Percentiles rank a stretch among this genome's conserved stretches.
Evolutionary conservation across 805 yeast genomes (phyloP).

Genomic region (Brettanomyces naardenensis): DNA sequence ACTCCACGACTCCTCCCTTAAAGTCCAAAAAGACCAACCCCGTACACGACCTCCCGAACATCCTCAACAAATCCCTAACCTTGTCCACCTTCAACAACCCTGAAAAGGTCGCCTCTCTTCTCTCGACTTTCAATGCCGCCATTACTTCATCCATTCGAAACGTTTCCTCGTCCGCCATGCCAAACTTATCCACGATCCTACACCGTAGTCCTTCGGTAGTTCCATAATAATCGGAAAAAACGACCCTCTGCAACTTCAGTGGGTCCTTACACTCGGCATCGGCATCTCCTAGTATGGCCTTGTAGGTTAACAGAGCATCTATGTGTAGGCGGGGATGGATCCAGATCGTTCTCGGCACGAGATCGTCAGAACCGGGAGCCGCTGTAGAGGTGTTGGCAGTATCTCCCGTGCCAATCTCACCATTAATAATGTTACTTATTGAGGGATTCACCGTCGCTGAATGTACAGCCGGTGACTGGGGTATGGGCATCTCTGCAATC

Average conservation of each 20-base stretch:
- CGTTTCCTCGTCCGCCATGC: constrained; percentile 2
- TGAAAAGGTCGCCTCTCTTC: constrained; percentile 10
- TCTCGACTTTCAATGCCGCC: constrained; percentile 11
- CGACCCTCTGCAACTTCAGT: constrained; percentile 15
- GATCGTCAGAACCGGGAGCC: constrained; percentile 6
- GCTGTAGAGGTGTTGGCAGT: neutral
- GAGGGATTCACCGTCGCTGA: constrained; percentile 2
- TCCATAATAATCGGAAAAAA: constrained; percentile 22
- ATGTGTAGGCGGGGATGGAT: constrained; percentile 25
- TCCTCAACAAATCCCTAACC: constrained; percentile 16
- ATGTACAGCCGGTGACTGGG: neutral
- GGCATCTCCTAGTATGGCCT: constrained; percentile 18
- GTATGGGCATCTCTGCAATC: neutral
- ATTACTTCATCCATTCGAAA: constrained; percentile 11
- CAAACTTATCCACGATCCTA: constrained; percentile 19
- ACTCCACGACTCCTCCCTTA: constrained; percentile 18
- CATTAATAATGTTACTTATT: neutral
- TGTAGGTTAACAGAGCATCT: constrained; percentile 25
- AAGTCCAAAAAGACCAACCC: constrained; percentile 15
- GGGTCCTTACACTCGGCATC: constrained; percentile 13
- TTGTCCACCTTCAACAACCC: constrained; percentile 12
- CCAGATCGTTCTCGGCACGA: constrained; percentile 25
- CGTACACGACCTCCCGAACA: constrained; percentile 18
- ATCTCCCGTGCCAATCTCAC: neutral
- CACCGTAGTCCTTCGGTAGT: constrained; percentile 7